Evolutionary conservation across 768 basidiomycete species (phyloP).

Genomic region (Termitomyces sp.): DNA sequence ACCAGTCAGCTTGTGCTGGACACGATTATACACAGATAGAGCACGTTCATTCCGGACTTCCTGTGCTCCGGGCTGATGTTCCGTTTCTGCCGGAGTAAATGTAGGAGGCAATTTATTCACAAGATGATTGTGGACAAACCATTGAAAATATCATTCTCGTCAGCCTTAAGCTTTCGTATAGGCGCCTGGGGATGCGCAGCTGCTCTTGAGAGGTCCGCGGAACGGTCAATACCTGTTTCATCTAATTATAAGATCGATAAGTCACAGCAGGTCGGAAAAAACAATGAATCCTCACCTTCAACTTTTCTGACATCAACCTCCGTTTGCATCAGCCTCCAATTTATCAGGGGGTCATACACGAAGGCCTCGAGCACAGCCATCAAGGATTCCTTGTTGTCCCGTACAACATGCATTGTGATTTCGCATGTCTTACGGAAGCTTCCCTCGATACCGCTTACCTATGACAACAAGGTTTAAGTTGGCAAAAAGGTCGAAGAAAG

Average conservation of each 20-base stretch:
- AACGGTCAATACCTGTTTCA: constrained; percentile 47
- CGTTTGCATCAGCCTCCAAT: constrained; percentile 89
- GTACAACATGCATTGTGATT: constrained; percentile 94
- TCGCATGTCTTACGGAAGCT: constrained; percentile 95
- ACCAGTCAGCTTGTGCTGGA: constrained; percentile 94
- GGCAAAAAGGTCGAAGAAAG: background rate
- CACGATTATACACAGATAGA: constrained; percentile 87
- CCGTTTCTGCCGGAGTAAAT: constrained; percentile 26
- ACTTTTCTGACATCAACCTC: constrained; percentile 68
- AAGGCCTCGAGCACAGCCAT: constrained; percentile 99
- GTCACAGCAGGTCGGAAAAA: background rate
- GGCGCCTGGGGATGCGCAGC: constrained; percentile 77
- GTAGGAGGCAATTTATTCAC: background rate
- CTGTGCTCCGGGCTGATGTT: constrained; percentile 56
- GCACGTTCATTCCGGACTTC: constrained; percentile 92
- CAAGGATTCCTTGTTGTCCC: constrained; percentile 97
- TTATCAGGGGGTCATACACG: constrained; percentile 97
- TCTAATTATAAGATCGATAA: constrained; percentile 19
- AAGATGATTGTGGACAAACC: constrained; percentile 38
- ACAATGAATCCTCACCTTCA: constrained; percentile 43
- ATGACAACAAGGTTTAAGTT: constrained; percentile 7
- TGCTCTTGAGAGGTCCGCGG: constrained; percentile 59
- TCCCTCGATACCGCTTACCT: constrained; percentile 98
- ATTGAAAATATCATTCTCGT: constrained; percentile 92
- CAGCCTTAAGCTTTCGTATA: constrained; percentile 76